phyloP scores from a whole-genome alignment of 2,329 filamentous ascomycete species.

The Colletotrichum sp. region DNA sequence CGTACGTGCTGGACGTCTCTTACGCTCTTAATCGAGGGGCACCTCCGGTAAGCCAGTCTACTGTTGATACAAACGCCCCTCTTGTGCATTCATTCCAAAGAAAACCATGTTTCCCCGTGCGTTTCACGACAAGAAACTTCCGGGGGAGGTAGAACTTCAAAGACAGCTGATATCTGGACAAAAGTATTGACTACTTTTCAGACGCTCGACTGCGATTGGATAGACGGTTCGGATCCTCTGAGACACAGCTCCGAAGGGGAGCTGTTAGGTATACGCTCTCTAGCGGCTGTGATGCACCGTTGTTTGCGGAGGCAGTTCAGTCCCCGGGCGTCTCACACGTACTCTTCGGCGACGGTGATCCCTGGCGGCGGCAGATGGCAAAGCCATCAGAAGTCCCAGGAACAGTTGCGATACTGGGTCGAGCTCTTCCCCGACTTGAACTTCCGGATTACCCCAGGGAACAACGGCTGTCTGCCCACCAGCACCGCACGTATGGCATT shows the following conservation, averaged over 20 bases:
- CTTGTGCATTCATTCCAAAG: neutral
- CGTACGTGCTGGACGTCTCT: neutral
- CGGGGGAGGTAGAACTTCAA: neutral
- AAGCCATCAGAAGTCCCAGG: neutral
- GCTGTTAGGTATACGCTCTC: neutral
- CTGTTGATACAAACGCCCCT: too few species aligned
- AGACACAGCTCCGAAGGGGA: neutral
- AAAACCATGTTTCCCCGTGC: neutral
- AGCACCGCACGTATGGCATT: neutral
- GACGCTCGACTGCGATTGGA: neutral
- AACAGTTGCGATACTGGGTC: neutral
- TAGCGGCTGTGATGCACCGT: neutral
- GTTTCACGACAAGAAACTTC: neutral
- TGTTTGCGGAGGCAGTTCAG: neutral
- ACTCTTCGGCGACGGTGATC: neutral
- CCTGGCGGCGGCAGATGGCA: neutral
- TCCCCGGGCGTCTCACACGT: neutral
- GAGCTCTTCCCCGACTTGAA: neutral
- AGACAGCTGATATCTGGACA: neutral
- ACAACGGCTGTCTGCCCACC: neutral
- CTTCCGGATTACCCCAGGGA: neutral
- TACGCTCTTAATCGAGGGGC: neutral
- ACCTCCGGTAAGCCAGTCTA: neutral
- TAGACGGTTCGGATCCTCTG: neutral
- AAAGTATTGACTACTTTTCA: neutral